Conservation (phyloP, 192 early-diverging fungal species). For the Phycomyces nitens region DNA sequence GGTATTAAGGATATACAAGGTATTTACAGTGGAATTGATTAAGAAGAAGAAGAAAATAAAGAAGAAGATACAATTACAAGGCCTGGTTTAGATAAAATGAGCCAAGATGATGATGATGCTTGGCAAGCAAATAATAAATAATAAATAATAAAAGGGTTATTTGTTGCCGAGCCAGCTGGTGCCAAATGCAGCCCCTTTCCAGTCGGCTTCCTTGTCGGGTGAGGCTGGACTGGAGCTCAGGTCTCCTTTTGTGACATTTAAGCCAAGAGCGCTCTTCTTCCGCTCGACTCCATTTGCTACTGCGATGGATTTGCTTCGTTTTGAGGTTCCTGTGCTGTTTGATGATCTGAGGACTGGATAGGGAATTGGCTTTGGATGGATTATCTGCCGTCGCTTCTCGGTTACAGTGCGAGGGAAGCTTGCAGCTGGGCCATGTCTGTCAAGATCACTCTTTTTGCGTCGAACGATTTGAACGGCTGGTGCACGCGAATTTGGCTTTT, state of each 20-base stretch:
- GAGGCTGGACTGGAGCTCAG: neutral
- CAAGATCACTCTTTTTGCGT: conserved; percentile 13
- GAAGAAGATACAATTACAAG: neutral
- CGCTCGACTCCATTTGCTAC: conserved; percentile 11
- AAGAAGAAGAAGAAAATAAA: conserved; percentile 4
- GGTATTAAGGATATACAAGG: neutral
- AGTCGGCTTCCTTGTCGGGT: neutral
- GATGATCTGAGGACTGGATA: neutral
- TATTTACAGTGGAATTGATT: neutral
- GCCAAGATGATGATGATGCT: neutral
- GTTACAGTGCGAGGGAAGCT: conserved; percentile 8
- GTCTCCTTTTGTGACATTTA: neutral
- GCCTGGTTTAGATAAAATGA: neutral
- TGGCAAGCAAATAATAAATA: neutral
- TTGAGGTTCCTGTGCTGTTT: conserved; percentile 1
- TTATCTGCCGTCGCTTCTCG: neutral
- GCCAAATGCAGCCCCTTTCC: conserved; percentile 5
- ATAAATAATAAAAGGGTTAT: conserved; percentile 7
- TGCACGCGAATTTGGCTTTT: neutral
- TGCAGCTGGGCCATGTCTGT: conserved; percentile 8
- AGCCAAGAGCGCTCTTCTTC: neutral
- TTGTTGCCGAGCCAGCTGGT: conserved; percentile 23
- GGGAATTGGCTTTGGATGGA: neutral
- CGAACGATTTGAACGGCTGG: neutral
- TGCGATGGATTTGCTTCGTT: conserved; percentile 9